Base-by-base conservation (phyloP, 108 stramenopile genomes). In the Skeletonema potamos region DNA sequence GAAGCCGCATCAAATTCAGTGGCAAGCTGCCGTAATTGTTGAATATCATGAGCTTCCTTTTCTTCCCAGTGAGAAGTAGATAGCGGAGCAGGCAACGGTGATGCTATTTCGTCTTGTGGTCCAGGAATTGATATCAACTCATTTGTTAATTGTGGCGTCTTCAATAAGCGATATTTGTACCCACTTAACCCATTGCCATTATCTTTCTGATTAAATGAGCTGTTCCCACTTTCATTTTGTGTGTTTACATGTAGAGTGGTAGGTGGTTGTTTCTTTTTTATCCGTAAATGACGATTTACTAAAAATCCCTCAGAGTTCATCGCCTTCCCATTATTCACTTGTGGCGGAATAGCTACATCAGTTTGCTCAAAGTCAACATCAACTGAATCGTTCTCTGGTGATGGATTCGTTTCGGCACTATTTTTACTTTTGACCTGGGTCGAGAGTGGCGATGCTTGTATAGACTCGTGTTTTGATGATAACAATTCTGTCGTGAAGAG, bases 91-190 rank as follows among this genome's bases (percentile, higher is more conserved):
- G 44, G 44, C 26, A 44, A 22, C 13, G 44, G 26, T 26, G 70
- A 24, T 27, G 41, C 34, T 0, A 27, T 39, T 5, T 48, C 48
- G 9, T 15, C 30, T 30, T 48, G 60, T 15, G 60, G 46, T 22
- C 24, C 43, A 54, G 70, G 70, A 71, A 62, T 27, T 22, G 29
- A 54, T 33, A 71, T 62, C 13, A 46, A 62, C 43, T 70, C 34
- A 44, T 71, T 62, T 54, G 59, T 71, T 28, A 71, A 22, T 36
- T 62, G 60, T 29, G 70, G 60, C n/a, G 70, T 62, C 9, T 43
- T 27, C 61, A 71, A 30, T 54, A 71, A 34, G 18, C 70, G 59
- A 71, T 71, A 71, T 62, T 71, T 71, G 61, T 71, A 71, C 1
- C 70, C 70, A 51, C 54, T 62, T 29, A 70, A 48, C 11, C 18